These are phyloP conservation scores for Vigna nakashimae DNA, from an alignment of 306 rosid genomes.

Conservation along the genomic window DNA sequence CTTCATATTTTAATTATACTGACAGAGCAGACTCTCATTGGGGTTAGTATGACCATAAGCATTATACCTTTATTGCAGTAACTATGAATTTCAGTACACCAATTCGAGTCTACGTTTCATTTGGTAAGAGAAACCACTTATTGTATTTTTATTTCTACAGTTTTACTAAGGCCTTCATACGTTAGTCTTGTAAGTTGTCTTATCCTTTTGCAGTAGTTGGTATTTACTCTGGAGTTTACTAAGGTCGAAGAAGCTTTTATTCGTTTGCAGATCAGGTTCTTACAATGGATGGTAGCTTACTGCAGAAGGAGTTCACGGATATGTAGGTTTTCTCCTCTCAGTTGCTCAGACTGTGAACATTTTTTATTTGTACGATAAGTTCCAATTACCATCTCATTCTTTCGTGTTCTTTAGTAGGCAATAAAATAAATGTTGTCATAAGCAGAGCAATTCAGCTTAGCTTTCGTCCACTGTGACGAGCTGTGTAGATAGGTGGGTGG, in stretches of 20 bases:
- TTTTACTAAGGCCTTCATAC: conserved; percentile 20
- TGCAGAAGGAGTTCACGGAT: conserved; percentile 80
- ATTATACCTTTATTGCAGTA: no score
- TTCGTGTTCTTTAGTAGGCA: conserved; percentile 29
- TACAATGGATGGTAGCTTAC: conserved; percentile 67
- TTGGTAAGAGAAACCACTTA: conserved; percentile 57
- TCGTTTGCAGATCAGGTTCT: conserved; percentile 68
- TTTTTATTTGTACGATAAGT: conserved; percentile 34
- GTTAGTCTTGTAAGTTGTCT: conserved; percentile 30
- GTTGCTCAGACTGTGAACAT: conserved; percentile 25
- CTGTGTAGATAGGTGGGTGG: not conserved
- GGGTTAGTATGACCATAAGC: no score
- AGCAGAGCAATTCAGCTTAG: conserved; percentile 23
- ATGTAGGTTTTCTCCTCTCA: conserved; percentile 60
- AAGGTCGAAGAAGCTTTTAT: conserved; percentile 42
- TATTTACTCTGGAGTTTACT: not conserved
- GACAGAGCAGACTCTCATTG: no score
- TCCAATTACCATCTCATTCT: conserved; percentile 11
- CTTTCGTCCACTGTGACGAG: conserved; percentile 15
- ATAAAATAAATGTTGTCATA: not conserved
- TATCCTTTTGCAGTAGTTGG: conserved; percentile 66
- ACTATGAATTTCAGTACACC: no score
- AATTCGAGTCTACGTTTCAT: no score
- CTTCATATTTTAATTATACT: no score
- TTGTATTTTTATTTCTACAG: conserved; percentile 9